Evolutionary conservation across 2,329 filamentous ascomycete species (phyloP).

Genomic region (Fusarium temperatum): DNA sequence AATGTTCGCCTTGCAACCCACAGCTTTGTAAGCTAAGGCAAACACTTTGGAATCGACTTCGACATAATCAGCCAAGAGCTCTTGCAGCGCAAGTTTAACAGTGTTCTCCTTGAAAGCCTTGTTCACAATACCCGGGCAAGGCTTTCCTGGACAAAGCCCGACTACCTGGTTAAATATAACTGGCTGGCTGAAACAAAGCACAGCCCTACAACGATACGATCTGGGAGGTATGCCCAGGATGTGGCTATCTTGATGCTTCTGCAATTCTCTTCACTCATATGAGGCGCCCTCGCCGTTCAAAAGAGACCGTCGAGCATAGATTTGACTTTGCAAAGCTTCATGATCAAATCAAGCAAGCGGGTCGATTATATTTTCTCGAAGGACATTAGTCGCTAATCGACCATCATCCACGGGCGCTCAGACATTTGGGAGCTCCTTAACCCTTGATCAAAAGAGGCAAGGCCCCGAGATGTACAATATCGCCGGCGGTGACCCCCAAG

Average conservation of each 20-base stretch:
- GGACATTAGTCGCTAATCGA: not conserved
- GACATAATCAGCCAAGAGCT: not conserved
- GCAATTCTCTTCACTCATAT: not conserved
- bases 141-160: too few relatives aligned
- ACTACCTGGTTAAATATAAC: too few relatives aligned
- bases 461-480: too few relatives aligned
- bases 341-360: not conserved
- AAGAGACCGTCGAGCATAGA: not conserved
- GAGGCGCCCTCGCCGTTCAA: not conserved
- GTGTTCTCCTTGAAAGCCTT: too few relatives aligned
- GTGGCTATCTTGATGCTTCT: too few relatives aligned
- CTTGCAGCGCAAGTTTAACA: not conserved
- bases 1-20: not conserved
- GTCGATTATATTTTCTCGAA: not conserved
- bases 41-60: not conserved
- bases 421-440: not conserved
- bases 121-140: too few relatives aligned
- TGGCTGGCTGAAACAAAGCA: too few relatives aligned
- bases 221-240: too few relatives aligned
- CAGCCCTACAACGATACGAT: too few relatives aligned
- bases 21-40: not conserved
- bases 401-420: not conserved
- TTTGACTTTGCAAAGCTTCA: not conserved
- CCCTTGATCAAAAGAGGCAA: too few relatives aligned
- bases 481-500: too few relatives aligned